A percentile compares a stretch with the other conserved stretches of the same genome.
Evolutionary conservation across 345 rosid species (phyloP).

Genomic region (Eutrema heterophyllum): DNA sequence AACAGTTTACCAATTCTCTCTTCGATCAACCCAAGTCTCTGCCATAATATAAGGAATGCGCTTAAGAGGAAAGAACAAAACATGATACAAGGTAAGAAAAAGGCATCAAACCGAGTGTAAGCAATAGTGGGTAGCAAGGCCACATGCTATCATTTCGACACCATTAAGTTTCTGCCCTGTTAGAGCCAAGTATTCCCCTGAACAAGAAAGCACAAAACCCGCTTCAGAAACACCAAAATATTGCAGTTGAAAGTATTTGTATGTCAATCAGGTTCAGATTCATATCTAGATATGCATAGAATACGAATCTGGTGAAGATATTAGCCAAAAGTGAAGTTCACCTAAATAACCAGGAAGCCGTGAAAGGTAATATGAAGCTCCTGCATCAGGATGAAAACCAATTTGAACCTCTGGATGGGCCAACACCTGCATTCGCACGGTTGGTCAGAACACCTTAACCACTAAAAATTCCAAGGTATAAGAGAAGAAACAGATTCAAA

Average conservation of each 20-base stretch:
- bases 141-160: slow-evolving; percentile 86
- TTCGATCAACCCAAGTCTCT: slow-evolving; percentile 71
- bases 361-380: slow-evolving; percentile 90
- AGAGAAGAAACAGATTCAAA: neutral
- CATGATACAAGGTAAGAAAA: neutral
- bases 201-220: slow-evolving; percentile 8
- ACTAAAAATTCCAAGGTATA: neutral
- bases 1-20: slow-evolving; percentile 76
- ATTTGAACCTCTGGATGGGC: slow-evolving; percentile 72
- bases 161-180: slow-evolving; percentile 89
- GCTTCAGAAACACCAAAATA: neutral
- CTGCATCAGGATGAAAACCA: slow-evolving; percentile 91
- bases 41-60: slow-evolving; percentile 22
- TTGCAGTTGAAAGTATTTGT: neutral
- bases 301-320: neutral
- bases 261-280: neutral
- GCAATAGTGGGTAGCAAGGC: slow-evolving; percentile 88
- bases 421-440: slow-evolving; percentile 42
- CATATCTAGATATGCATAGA: slow-evolving; percentile 3
- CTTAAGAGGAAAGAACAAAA: slow-evolving; percentile 7
- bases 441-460: neutral
- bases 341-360: slow-evolving; percentile 85
- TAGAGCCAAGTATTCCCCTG: slow-evolving; percentile 90
- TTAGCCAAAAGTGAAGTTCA: slow-evolving; percentile 20
- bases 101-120: slow-evolving; percentile 53